These are phyloP conservation scores for Daedaleopsis sinensis DNA, from an alignment of 768 basidiomycete species.

Conservation along the genomic window DNA sequence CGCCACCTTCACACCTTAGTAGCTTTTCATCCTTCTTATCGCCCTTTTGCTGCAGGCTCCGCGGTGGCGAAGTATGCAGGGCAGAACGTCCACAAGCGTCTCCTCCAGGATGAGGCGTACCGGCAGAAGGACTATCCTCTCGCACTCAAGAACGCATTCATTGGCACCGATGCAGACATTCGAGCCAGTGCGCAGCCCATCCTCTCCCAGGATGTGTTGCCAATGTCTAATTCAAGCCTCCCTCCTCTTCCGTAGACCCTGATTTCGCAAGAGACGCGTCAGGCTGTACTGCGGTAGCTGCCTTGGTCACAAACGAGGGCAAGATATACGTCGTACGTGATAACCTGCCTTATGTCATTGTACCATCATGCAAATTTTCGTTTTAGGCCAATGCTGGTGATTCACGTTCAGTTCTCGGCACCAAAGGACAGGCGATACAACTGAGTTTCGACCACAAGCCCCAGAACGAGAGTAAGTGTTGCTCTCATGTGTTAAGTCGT, in stretches of 20 bases:
- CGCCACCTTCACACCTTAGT: conserved; percentile 24
- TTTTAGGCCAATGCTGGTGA: conserved; percentile 95
- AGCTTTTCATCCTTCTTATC: not conserved
- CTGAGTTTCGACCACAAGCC: conserved; percentile 98
- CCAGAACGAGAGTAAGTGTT: conserved; percentile 69
- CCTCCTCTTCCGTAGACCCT: conserved; percentile 57
- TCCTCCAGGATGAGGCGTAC: conserved; percentile 75
- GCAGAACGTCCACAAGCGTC: conserved; percentile 76
- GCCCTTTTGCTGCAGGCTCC: conserved; percentile 51
- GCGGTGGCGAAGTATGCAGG: conserved; percentile 89
- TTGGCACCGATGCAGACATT: conserved; percentile 94
- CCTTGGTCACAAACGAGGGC: conserved; percentile 74
- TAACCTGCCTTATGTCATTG: not conserved
- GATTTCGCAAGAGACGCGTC: conserved; percentile 89
- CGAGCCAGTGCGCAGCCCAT: conserved; percentile 61
- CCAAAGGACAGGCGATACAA: conserved; percentile 85
- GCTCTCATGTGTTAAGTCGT: conserved; percentile 8
- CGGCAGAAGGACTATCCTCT: conserved; percentile 66
- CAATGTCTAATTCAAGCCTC: conserved; percentile 17
- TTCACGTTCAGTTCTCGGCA: conserved; percentile 85
- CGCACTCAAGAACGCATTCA: conserved; percentile 86
- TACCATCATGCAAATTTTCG: not conserved
- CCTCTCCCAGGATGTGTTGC: not conserved
- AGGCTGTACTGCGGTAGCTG: conserved; percentile 94
- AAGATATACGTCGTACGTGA: conserved; percentile 78